phyloP scores from a whole-genome alignment of 495 filamentous ascomycete species.

The Xylaria telfairii region DNA sequence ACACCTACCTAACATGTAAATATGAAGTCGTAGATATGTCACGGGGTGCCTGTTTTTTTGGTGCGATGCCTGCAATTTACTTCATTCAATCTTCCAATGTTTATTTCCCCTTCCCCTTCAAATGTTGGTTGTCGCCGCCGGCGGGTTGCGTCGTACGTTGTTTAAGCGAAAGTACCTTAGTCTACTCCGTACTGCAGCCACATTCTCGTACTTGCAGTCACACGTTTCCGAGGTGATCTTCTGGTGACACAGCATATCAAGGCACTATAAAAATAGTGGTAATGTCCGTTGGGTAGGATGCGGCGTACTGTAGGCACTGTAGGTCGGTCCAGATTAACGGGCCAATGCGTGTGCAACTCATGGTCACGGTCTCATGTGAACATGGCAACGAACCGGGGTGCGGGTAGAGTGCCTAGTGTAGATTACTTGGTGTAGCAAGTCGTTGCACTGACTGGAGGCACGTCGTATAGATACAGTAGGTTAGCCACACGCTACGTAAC shows the following conservation, averaged over 20 bases:
- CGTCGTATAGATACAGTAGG: neutral
- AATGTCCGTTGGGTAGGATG: neutral
- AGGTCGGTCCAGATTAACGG: neutral
- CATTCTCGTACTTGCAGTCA: neutral
- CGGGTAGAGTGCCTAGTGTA: neutral
- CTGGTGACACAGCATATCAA: neutral
- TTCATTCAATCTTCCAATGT: neutral
- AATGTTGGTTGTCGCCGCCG: neutral
- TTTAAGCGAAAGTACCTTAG: neutral
- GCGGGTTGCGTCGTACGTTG: neutral
- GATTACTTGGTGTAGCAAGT: conserved; percentile 2
- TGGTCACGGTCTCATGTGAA: conserved; percentile 18
- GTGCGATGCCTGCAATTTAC: neutral
- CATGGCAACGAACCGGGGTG: neutral
- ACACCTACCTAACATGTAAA: neutral
- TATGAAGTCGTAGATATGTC: neutral
- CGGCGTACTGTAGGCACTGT: too few species aligned
- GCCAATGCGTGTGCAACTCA: conserved; percentile 1
- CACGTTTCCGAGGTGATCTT: neutral
- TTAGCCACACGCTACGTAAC: conserved; percentile 15
- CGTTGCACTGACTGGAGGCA: neutral
- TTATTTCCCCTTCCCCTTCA: neutral
- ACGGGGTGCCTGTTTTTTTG: neutral
- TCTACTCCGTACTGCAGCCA: neutral
- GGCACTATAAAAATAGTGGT: neutral